These are phyloP conservation scores for Oryza australiensis DNA, from an alignment of 176 grass and related monocot species.

Conservation along the genomic window DNA sequence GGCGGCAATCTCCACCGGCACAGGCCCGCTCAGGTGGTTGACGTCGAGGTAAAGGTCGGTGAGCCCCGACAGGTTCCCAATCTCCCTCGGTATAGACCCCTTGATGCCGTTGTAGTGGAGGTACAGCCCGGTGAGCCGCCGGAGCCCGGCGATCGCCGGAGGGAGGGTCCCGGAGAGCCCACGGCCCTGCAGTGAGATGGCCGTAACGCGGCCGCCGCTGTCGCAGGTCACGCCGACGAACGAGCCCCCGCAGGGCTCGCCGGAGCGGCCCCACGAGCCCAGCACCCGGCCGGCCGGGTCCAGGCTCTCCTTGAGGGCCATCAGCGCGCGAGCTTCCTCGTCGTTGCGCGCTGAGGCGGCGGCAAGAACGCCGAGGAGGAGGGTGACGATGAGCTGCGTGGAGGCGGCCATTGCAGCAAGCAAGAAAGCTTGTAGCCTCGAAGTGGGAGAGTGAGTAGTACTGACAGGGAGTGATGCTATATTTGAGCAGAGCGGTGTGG, in stretches of 20 bases:
- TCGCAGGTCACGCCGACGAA: slow-evolving; percentile 83
- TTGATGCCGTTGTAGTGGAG: slow-evolving; percentile 87
- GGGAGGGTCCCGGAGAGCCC: slow-evolving; percentile 72
- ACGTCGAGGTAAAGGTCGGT: slow-evolving; percentile 89
- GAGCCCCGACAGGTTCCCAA: slow-evolving; percentile 63
- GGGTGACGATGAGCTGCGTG: neutral
- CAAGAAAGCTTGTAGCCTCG: slow-evolving; percentile 4
- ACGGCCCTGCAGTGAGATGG: slow-evolving; percentile 78
- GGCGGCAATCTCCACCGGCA: slow-evolving; percentile 69
- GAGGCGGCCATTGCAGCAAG: slow-evolving; percentile 33
- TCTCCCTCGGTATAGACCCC: slow-evolving; percentile 72
- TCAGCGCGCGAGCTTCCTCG: slow-evolving; percentile 51
- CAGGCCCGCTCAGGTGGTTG: slow-evolving; percentile 59
- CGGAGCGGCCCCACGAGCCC: slow-evolving; percentile 56
- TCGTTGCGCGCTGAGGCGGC: slow-evolving; percentile 14
- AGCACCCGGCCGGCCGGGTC: slow-evolving; percentile 64
- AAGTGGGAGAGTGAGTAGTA: neutral
- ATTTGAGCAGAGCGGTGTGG: neutral
- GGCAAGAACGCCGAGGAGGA: neutral
- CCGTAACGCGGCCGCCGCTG: slow-evolving; percentile 55
- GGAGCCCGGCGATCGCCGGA: slow-evolving; percentile 64
- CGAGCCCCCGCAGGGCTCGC: slow-evolving; percentile 49
- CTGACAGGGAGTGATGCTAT: neutral
- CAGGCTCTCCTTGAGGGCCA: slow-evolving; percentile 56
- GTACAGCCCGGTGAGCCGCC: slow-evolving; percentile 72